Conservation (phyloP, 768 basidiomycete genomes). For the Tylopilus sp. region DNA sequence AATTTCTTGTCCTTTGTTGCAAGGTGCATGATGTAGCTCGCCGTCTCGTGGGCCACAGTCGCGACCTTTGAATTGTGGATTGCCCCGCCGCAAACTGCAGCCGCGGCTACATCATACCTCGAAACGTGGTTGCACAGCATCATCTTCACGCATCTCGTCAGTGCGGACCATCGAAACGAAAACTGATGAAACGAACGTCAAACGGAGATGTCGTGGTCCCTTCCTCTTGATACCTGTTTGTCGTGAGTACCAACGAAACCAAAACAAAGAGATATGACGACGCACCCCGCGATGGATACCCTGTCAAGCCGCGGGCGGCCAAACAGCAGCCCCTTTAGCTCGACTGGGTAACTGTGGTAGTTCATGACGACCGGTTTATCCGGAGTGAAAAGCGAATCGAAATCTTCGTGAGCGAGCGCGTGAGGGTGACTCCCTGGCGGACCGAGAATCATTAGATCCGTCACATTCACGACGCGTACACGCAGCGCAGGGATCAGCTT, state of each 20-base stretch:
- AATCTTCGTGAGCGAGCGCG: slow-evolving; percentile 57
- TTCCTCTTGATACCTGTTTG: slow-evolving; percentile 55
- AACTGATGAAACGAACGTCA: slow-evolving; percentile 44
- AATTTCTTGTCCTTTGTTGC: slow-evolving; percentile 60
- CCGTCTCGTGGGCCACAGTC: slow-evolving; percentile 53
- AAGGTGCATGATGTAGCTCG: slow-evolving; percentile 57
- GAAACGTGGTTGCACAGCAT: slow-evolving; percentile 70
- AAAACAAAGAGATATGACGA: neutral
- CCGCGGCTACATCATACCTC: slow-evolving; percentile 61
- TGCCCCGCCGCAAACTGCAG: slow-evolving; percentile 57
- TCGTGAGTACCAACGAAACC: neutral
- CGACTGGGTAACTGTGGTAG: slow-evolving; percentile 79
- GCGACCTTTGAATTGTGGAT: slow-evolving; percentile 50
- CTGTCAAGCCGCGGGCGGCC: slow-evolving; percentile 50
- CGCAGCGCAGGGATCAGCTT: slow-evolving; percentile 67
- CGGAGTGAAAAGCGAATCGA: slow-evolving; percentile 67
- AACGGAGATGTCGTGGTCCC: slow-evolving; percentile 84
- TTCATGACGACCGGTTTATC: slow-evolving; percentile 74
- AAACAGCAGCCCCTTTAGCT: slow-evolving; percentile 63
- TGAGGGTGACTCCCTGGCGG: slow-evolving; percentile 73
- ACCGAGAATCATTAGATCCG: slow-evolving; percentile 83
- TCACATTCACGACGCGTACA: slow-evolving; percentile 85
- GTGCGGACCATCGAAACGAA: neutral
- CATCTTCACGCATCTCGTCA: slow-evolving; percentile 45
- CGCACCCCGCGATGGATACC: slow-evolving; percentile 52